Conservation (phyloP, 1,284 basidiomycete genomes). For the Ganoderma boninense region DNA sequence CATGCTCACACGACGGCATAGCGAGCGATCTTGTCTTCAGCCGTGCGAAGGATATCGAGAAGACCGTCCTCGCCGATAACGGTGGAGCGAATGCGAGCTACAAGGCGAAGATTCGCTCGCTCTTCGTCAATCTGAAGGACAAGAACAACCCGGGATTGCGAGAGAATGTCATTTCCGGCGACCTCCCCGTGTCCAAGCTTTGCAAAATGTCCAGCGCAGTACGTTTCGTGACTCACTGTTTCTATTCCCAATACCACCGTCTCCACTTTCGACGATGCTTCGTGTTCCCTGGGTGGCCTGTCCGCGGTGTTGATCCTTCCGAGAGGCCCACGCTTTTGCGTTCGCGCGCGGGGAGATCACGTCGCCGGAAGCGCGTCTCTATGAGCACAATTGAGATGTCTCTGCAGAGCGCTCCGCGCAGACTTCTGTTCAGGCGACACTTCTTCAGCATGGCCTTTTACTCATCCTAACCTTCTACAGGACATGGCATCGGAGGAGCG, state of each 20-base stretch:
- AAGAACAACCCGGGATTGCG: conserved; percentile 92
- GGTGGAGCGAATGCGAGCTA: conserved; percentile 61
- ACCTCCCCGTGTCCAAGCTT: conserved; percentile 75
- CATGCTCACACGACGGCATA: conserved; percentile 37
- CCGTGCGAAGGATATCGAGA: conserved; percentile 70
- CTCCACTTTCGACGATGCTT: too few species aligned
- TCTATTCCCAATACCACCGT: not conserved
- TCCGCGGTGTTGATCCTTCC: too few species aligned
- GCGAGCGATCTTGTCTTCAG: conserved; percentile 69
- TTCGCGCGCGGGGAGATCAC: not conserved
- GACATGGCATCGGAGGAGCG: conserved; percentile 97
- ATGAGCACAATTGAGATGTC: not conserved
- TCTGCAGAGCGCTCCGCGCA: not conserved
- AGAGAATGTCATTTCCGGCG: conserved; percentile 86
- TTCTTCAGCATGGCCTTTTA: not conserved
- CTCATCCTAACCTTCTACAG: conserved; percentile 46
- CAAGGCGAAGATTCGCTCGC: conserved; percentile 86
- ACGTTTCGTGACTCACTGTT: conserved; percentile 32
- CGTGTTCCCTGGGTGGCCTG: too few species aligned
- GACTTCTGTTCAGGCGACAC: not conserved
- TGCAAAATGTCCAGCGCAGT: conserved; percentile 87
- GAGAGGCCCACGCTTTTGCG: too few species aligned
- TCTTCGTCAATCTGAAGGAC: conserved; percentile 95
- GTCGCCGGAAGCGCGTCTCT: not conserved
- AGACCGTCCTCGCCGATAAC: conserved; percentile 58